Evolutionary conservation across 2,329 filamentous ascomycete species (phyloP).

Genomic region (Penicillium frequentans): DNA sequence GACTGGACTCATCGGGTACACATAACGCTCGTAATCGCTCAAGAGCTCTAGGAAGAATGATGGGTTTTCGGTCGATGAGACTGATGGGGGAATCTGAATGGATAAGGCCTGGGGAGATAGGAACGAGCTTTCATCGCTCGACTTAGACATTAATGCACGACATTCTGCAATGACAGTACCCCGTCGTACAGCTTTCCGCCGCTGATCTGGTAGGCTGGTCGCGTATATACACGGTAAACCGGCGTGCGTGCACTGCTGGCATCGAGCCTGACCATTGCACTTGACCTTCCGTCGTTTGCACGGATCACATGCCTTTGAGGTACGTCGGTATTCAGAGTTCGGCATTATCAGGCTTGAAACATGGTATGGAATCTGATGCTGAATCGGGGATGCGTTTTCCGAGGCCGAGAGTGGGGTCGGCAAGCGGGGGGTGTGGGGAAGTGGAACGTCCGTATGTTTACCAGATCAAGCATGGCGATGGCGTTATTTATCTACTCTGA

Average conservation of each 20-base stretch:
- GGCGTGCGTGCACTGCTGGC: constrained; percentile 45
- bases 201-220: constrained; percentile 27
- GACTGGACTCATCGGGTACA: constrained; percentile 51
- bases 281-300: constrained; percentile 50
- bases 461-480: too few relatives aligned
- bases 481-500: too few relatives aligned
- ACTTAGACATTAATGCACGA: neutral
- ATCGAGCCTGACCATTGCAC: constrained; percentile 48
- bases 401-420: neutral
- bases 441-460: neutral
- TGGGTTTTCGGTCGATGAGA: constrained; percentile 1
- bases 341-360: neutral
- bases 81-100: neutral
- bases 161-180: constrained; percentile 44
- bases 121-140: neutral
- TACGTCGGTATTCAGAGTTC: neutral
- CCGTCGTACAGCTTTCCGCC: constrained; percentile 39
- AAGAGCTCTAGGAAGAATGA: constrained; percentile 41
- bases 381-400: neutral
- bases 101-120: neutral
- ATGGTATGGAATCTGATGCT: neutral
- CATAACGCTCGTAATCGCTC: constrained; percentile 45
- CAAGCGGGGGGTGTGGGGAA: neutral
- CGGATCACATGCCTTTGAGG: constrained; percentile 43
- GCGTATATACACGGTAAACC: constrained; percentile 50